Percentiles rank a stretch among this genome's conserved stretches.
Conservation (phyloP, 768 basidiomycete genomes). For the Clathrus columnatus region DNA sequence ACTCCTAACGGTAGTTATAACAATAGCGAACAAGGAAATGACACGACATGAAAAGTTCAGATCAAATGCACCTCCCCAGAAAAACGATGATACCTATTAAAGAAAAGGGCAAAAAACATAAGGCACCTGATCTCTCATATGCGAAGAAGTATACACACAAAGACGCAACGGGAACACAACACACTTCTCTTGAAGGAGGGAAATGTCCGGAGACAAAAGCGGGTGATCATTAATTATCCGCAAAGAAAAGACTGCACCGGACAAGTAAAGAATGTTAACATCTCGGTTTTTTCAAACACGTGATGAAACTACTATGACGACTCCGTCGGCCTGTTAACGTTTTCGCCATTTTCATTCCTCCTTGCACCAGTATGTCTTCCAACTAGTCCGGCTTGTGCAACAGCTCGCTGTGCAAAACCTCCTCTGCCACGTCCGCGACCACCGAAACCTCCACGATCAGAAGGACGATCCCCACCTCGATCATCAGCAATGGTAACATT, state of each 20-base stretch:
- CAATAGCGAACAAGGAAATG: neutral
- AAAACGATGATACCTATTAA: neutral
- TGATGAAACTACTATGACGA: neutral
- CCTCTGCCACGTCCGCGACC: slow-evolving; percentile 43
- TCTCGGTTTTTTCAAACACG: neutral
- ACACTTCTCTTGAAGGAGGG: neutral
- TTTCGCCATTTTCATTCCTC: slow-evolving; percentile 7
- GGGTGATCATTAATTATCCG: neutral
- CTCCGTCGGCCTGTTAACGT: neutral
- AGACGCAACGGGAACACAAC: neutral
- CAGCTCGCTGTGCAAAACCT: slow-evolving; percentile 55
- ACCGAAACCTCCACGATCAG: slow-evolving; percentile 34
- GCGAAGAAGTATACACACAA: neutral
- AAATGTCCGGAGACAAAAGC: neutral
- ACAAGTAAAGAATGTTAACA: neutral
- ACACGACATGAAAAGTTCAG: neutral
- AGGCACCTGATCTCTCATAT: neutral
- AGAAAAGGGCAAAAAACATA: neutral
- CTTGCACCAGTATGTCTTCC: neutral
- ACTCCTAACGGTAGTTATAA: neutral
- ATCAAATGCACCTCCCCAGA: neutral
- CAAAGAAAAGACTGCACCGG: neutral
- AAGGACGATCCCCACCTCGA: slow-evolving; percentile 29
- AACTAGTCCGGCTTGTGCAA: slow-evolving; percentile 59
- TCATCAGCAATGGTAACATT: slow-evolving; percentile 71